Evolutionary conservation across 805 yeast species (phyloP), one percentile per base, ranked within the genome.

Genomic region (Nakazawaea wickerhamii): DNA sequence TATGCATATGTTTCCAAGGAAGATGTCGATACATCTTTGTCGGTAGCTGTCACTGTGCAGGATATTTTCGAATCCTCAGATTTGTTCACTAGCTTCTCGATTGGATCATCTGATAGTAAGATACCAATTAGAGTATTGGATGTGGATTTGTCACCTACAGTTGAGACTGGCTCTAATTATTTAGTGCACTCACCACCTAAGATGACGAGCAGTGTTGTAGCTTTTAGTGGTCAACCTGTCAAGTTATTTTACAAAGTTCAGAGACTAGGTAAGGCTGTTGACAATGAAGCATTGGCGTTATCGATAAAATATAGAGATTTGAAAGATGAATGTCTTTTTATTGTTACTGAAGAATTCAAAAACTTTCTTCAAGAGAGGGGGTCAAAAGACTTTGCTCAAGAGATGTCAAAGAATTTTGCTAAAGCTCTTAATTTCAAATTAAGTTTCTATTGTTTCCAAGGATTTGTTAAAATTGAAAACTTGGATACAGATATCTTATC

Each of bases 11-110:
- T 19, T 1, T 11, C 47, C n/a, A 42, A 47, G 6, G 50, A 54
- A 23, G 51, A 53, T 1, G 46, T 83, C 5, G 81, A 82, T 46
- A 73, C 79, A 5, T 60, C 75, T 1, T 63, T 86, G 30, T 67
- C 75, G 4, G 63, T 85, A 6, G 81, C 88, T 0, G 93, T 85
- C 1, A 79, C 87, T 2, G 95, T 85, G 2, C 91, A 84, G 52
- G 95, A 87, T 56, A 77, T 81, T 9, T 85, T 84, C 64, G 75
- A 77, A 48, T 58, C 73, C 3, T 57, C 71, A 14, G 61, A 67
- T 22, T 61, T 86, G 1, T 81, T 75, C 49, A 78, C 88, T 4
- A 82, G 79, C 50, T 87, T 84, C 55, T 75, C 82, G 11, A 69
- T 86, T 35, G 82, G 86, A 15, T 71, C 89, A 4, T 66, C 81